Conservation (phyloP, 257 asterid genomes). For the Fraxinus quadrangulata region DNA sequence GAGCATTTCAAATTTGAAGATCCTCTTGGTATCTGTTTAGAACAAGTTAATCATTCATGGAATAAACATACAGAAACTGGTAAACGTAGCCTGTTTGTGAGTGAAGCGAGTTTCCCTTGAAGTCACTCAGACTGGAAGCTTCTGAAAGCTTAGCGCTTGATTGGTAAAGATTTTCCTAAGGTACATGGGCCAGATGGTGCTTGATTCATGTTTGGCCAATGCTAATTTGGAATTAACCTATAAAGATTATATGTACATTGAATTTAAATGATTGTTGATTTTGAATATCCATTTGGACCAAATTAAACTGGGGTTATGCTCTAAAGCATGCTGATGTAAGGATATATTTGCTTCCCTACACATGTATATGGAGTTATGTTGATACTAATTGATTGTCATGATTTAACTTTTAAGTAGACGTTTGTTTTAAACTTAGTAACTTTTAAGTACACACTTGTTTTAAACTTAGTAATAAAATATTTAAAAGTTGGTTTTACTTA, state of each 20-base stretch:
- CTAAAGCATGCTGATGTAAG: background rate
- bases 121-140: background rate
- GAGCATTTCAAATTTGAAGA: background rate
- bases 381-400: background rate
- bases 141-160: background rate
- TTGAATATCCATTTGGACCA: background rate
- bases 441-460: no score
- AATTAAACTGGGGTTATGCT: background rate
- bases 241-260: background rate
- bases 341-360: background rate
- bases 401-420: background rate
- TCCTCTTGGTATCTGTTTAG: background rate
- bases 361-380: background rate
- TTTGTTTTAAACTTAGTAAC: background rate
- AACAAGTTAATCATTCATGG: background rate
- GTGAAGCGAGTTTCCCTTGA: background rate
- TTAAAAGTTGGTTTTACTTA: background rate
- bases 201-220: background rate
- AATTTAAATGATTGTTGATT: background rate
- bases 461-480: background rate
- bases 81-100: background rate
- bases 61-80: background rate
- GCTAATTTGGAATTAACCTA: background rate
- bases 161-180: background rate
- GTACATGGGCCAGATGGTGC: background rate